These are phyloP conservation scores for Clavulina sp. DNA, from an alignment of 768 basidiomycete species.

Conservation along the genomic window DNA sequence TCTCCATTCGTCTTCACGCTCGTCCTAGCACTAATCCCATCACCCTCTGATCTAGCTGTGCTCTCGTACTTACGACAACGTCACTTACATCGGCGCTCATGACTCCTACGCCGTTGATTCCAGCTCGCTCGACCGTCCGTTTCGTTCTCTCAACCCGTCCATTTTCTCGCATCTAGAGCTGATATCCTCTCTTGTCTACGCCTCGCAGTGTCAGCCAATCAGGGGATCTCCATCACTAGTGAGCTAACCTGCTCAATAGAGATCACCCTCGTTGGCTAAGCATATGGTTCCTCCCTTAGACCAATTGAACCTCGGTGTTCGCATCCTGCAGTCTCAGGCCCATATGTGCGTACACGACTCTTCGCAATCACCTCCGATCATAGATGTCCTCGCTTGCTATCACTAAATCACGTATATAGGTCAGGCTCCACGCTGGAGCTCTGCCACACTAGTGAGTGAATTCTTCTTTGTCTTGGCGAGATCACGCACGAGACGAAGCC, in stretches of 20 bases:
- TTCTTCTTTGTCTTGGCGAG: too few relatives aligned
- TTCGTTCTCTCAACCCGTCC: background rate
- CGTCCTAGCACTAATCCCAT: too few relatives aligned
- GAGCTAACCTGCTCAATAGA: background rate
- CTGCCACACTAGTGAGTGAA: too few relatives aligned
- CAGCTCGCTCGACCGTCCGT: constrained; percentile 28
- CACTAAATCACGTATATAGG: too few relatives aligned
- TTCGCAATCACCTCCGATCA: too few relatives aligned
- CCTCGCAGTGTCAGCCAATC: background rate
- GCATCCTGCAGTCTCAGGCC: constrained; percentile 69
- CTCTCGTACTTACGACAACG: constrained; percentile 50
- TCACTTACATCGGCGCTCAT: constrained; percentile 84
- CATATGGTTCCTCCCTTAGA: constrained; percentile 22
- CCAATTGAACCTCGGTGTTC: constrained; percentile 64
- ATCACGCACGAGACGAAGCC: too few relatives aligned
- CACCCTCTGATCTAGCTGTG: constrained; percentile 54
- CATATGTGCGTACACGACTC: constrained; percentile 33
- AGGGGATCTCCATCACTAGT: background rate
- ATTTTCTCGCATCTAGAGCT: background rate
- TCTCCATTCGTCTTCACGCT: too few relatives aligned
- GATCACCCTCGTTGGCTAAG: background rate
- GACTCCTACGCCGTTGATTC: constrained; percentile 79
- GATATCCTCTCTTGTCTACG: too few relatives aligned
- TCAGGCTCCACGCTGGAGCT: too few relatives aligned
- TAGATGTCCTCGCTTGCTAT: too few relatives aligned